Conservation (phyloP, 495 filamentous ascomycete genomes). For the Neurospora sublineolata region DNA sequence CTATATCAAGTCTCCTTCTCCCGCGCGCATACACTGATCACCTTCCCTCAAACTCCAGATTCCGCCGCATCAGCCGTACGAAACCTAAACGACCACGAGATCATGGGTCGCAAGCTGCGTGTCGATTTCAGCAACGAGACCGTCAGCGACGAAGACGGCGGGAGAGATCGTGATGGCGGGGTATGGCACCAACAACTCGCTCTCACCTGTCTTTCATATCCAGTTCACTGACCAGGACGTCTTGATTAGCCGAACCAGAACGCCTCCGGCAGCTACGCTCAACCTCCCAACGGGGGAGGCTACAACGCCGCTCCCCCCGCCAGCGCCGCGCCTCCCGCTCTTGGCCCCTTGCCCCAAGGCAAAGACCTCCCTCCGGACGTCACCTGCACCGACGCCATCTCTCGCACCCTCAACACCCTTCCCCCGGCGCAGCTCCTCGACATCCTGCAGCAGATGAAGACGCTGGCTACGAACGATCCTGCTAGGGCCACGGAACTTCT, state of each 20-base stretch:
- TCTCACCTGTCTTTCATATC: background rate
- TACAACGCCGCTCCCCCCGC: conserved; percentile 17
- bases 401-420: conserved; percentile 72
- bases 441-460: conserved; percentile 90
- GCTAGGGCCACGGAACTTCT: conserved; percentile 78
- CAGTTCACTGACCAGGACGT: background rate
- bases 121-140: conserved; percentile 94
- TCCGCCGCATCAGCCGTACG: conserved; percentile 88
- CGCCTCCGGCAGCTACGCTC: background rate
- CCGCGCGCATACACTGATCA: background rate
- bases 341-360: conserved; percentile 77
- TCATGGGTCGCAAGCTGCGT: conserved; percentile 87
- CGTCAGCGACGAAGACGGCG: conserved; percentile 54
- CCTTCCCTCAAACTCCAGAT: conserved; percentile 36
- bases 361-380: conserved; percentile 71
- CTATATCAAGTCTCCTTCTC: background rate
- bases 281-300: conserved; percentile 4
- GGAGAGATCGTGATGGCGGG: conserved; percentile 16
- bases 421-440: conserved; percentile 85
- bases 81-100: conserved; percentile 91
- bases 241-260: background rate
- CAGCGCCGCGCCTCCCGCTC: conserved; percentile 19
- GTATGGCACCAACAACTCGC: conserved; percentile 3
- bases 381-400: conserved; percentile 81
- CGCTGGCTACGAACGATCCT: conserved; percentile 68